Conservation (phyloP, 2,329 filamentous ascomycete genomes). For the Trichoderma sp. region DNA sequence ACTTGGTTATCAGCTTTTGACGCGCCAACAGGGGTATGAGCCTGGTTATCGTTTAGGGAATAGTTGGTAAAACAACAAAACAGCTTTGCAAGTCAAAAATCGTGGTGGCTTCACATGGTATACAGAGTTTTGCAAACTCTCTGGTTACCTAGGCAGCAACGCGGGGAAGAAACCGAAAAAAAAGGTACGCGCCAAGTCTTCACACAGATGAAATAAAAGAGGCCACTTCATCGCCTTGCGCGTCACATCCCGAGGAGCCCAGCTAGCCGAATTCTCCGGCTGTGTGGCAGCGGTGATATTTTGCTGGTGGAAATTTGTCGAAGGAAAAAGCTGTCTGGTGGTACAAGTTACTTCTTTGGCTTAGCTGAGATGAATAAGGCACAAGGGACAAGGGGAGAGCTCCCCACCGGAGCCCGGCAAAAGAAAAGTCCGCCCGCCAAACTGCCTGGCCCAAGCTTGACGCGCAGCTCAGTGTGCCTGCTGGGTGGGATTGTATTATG, state of each 20-base stretch:
- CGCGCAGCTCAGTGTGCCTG: slow-evolving; percentile 41
- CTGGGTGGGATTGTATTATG: slow-evolving; percentile 25
- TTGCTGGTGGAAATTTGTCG: slow-evolving; percentile 4
- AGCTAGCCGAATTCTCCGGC: slow-evolving; percentile 14
- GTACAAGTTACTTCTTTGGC: not conserved
- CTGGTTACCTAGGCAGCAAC: not conserved
- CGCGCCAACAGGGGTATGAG: not conserved
- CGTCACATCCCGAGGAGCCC: slow-evolving; percentile 1
- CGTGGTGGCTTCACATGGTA: slow-evolving; percentile 14
- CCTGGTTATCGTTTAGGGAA: not conserved
- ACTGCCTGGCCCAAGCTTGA: slow-evolving; percentile 32
- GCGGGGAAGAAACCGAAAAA: not conserved
- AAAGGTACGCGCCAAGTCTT: slow-evolving; percentile 3
- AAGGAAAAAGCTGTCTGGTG: not conserved
- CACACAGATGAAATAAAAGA: slow-evolving; percentile 24
- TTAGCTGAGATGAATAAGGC: not conserved
- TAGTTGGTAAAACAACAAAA: not conserved
- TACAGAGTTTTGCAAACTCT: not conserved
- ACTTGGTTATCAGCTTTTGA: not conserved
- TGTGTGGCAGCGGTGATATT: not conserved
- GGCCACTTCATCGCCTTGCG: slow-evolving; percentile 33
- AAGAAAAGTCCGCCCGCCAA: slow-evolving; percentile 29
- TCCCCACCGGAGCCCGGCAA: slow-evolving; percentile 26
- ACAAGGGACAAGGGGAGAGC: slow-evolving; percentile 11
- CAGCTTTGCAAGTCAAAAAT: not conserved